Base-by-base conservation (phyloP, 768 basidiomycete species). In the Lactarius quietus region DNA sequence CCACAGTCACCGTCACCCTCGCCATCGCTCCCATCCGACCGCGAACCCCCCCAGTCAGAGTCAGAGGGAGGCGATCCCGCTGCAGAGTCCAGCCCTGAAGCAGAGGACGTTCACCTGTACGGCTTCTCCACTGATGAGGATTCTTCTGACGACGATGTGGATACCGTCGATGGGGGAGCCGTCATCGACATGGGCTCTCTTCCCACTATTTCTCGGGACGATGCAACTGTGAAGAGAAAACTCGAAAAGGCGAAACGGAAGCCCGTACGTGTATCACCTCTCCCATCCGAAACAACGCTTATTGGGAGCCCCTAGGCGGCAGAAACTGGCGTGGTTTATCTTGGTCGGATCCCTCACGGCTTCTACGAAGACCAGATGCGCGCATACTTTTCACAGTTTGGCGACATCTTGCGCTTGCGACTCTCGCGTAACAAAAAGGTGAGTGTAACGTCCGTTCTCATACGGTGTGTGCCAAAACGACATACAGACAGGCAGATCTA, bases 331-430 rank as follows among this genome's bases (percentile, higher is more conserved):
- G 93, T 95, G 0, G 73, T 99, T 26, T 95, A 86, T 79, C 81
- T 99, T 61, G 89, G 95, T 18, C 88, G 95, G 65, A 83, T 99
- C 61, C 97, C 97, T 2, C 95, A 98, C 71, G 97, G 97, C 26
- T 98, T 99, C 78, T 96, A 93, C 77, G 97, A 99, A 77, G 93
- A 92, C 61, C 89, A 98, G 76, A 86, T 98, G 76, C 86, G 85
- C 68, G 87, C 85, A 2, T 98, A 98, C 78, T 97, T 99, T 73
- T 83, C 89, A 31, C 97, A 99, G 74, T 99, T 98, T 69, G 97
- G 97, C 6, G 84, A 87, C 51, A 86, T 99, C 29, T 89, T 92
- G 20, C 87, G 96, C 55, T 73, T 98, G 31, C 86, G 97, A 8
- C 77, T 99, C 18, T 96, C 95, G 4, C 86, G 97, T 66, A 99